Evolutionary conservation across 2,329 filamentous ascomycete species (phyloP), one percentile per base, ranked within the genome.

Genomic region (Aspergillus texensis): DNA sequence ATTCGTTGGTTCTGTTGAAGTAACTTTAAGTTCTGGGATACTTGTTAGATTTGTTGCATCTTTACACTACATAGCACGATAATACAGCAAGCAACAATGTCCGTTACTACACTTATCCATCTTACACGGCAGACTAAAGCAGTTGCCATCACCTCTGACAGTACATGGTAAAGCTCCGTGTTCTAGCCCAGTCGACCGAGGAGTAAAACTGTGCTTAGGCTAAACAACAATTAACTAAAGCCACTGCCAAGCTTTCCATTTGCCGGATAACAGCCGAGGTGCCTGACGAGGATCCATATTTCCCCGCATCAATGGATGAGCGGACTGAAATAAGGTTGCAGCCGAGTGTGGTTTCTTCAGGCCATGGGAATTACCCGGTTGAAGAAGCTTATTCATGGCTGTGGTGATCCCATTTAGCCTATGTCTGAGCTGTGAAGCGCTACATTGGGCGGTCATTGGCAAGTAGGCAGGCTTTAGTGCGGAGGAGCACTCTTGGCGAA

Each of bases 401-500:
- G 53, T 43, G n/a, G 9, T 39, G 52, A 24, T 2, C 30, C 52
- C 0, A 54, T 54, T 60, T 60, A 60, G 58, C 58, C 58, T 60
- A 24, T 54, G 24, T n/a, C 0, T 8, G 48, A 45, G 32, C 58
- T 52, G 19, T 24, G n/a, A 16, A 12, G n/a, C 9, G 57, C 11
- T 58, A 6, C n/a, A 12, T 24, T 6, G 24, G 57, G 16, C 32
- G 36, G 32, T 36, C 24, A 36, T 46, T 10, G 2, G 34, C 2
- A 16, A 16, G 12, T 16, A 8, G 34, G 34, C 12, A 36, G 6
- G 34, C 6, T 2, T 36, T 36, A 36, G 34, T 14, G 34, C 14
- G 34, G 34, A 16, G 5, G 34, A 36, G 14, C 34, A 26, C 8
- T 26, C 45, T 48, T 28, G 45, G 45, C 24, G 14, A 9, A 8